Evolutionary conservation across 1,139 yeast genomes (phyloP).

Genomic region (Keqinozyma sinolaborantium): DNA sequence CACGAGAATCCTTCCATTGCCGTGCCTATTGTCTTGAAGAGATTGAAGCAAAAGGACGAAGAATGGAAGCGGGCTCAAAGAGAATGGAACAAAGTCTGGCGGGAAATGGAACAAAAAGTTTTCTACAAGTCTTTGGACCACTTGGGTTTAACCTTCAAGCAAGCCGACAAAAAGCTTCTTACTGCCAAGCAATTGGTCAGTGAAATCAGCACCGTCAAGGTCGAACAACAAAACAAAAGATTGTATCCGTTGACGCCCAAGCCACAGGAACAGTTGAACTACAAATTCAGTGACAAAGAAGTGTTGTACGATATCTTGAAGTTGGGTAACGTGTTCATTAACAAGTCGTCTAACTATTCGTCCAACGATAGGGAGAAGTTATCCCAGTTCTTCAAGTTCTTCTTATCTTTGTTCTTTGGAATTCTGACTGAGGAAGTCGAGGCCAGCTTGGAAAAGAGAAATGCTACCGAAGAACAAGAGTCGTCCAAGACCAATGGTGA

Average conservation of each 20-base stretch:
- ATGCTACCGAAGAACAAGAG: slow-evolving; percentile 8
- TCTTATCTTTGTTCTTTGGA: slow-evolving; percentile 67
- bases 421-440: slow-evolving; percentile 35
- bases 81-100: slow-evolving; percentile 99
- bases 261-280: slow-evolving; percentile 77
- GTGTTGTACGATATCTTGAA: slow-evolving; percentile 72
- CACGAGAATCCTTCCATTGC: slow-evolving; percentile 95
- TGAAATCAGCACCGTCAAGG: slow-evolving; percentile 88
- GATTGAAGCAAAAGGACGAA: slow-evolving; percentile 95
- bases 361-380: slow-evolving; percentile 78
- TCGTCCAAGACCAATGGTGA: slow-evolving; percentile 8
- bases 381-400: slow-evolving; percentile 67
- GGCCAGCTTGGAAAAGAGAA: slow-evolving; percentile 20
- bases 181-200: slow-evolving; percentile 88
- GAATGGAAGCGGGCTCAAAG: slow-evolving; percentile 99
- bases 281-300: slow-evolving; percentile 59
- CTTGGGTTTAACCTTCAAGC: slow-evolving; percentile 91
- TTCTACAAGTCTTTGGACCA: slow-evolving; percentile 93
- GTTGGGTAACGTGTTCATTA: slow-evolving; percentile 67
- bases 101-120: slow-evolving; percentile 95
- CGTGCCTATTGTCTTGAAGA: slow-evolving; percentile 85
- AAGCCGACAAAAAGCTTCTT: slow-evolving; percentile 87
- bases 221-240: slow-evolving; percentile 77
- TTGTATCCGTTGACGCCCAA: slow-evolving; percentile 84
- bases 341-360: slow-evolving; percentile 71